phyloP scores from a whole-genome alignment of 805 yeast species.

The Hanseniaspora guilliermondii region DNA sequence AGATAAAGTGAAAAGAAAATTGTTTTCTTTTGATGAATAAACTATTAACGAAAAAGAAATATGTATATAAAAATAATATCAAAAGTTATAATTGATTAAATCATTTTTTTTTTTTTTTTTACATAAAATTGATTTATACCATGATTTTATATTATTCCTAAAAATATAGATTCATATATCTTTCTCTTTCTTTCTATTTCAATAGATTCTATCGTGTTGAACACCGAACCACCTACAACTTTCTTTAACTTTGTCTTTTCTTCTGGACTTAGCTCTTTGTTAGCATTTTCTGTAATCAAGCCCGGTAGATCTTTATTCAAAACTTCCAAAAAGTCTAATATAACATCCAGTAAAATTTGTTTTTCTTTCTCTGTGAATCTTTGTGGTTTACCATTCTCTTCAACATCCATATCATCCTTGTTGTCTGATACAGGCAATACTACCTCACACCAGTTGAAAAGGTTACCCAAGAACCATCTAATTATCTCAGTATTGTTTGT shows the following conservation, averaged over 20 bases:
- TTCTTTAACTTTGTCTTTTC: slow-evolving; percentile 36
- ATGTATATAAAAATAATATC: background rate
- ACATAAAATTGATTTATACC: no score
- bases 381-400: slow-evolving; percentile 11
- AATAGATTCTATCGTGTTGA: slow-evolving; percentile 37
- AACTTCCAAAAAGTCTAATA: slow-evolving; percentile 43
- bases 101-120: no score
- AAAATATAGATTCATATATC: slow-evolving; percentile 53
- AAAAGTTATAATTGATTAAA: background rate
- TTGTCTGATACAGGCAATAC: slow-evolving; percentile 29
- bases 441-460: slow-evolving; percentile 63
- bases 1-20: slow-evolving; percentile 9
- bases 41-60: slow-evolving; percentile 1
- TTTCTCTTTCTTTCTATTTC: slow-evolving; percentile 32
- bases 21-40: slow-evolving; percentile 5
- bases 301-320: slow-evolving; percentile 31
- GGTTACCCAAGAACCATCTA: slow-evolving; percentile 71
- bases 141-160: slow-evolving; percentile 40
- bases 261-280: slow-evolving; percentile 28
- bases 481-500: slow-evolving; percentile 51
- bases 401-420: slow-evolving; percentile 14
- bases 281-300: slow-evolving; percentile 26
- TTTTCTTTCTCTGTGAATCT: slow-evolving; percentile 36
- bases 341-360: slow-evolving; percentile 35
- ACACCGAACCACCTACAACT: slow-evolving; percentile 50